Conservation (phyloP, 805 yeast genomes). For the Schizosaccharomyces pombe region DNA sequence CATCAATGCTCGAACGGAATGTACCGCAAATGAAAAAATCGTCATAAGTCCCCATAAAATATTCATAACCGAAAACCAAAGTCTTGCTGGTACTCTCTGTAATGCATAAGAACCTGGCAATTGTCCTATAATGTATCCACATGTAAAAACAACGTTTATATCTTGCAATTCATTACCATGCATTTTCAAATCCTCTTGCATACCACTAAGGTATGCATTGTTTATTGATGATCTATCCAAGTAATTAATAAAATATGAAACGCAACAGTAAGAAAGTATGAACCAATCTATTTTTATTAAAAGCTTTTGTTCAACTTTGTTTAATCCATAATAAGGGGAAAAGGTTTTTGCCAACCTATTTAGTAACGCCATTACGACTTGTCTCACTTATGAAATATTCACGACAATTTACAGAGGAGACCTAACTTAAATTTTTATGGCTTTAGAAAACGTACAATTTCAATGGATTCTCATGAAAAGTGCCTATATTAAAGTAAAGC, state of each 20-base stretch:
- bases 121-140: slow-evolving; percentile 27
- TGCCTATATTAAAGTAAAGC: too few species aligned
- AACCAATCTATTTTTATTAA: slow-evolving; percentile 27
- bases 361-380: too few species aligned
- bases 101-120: slow-evolving; percentile 27
- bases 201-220: slow-evolving; percentile 24
- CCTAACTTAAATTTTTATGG: too few species aligned
- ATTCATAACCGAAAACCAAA: slow-evolving; percentile 28
- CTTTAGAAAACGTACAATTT: too few species aligned
- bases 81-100: slow-evolving; percentile 27
- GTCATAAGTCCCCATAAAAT: slow-evolving; percentile 24
- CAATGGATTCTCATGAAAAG: too few species aligned
- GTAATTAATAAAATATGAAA: slow-evolving; percentile 26
- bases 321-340: not conserved
- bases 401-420: too few species aligned
- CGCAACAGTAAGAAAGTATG: slow-evolving; percentile 27
- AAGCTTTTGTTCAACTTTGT: slow-evolving; percentile 18
- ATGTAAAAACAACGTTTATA: slow-evolving; percentile 27
- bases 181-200: slow-evolving; percentile 21
- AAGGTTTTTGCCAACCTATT: too few species aligned
- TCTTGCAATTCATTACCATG: slow-evolving; percentile 22
- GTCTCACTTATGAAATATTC: too few species aligned
- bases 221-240: slow-evolving; percentile 27
- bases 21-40: slow-evolving; percentile 24
- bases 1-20: slow-evolving; percentile 22